Base-by-base conservation (phyloP, 129 eudicot genomes). In the Lactuca saligna region DNA sequence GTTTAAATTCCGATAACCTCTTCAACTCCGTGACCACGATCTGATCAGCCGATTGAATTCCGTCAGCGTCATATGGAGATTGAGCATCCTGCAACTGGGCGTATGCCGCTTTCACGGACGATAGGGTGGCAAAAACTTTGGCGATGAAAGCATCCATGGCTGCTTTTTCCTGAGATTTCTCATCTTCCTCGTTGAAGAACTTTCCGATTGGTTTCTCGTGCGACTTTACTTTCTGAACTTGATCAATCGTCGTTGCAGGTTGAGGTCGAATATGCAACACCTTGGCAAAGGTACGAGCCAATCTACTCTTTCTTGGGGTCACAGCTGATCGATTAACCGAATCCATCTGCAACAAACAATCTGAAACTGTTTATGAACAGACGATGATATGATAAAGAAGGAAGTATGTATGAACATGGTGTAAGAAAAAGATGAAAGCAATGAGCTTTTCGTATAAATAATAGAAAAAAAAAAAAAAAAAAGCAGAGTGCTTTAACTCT, bases 1-100 rank as follows among this genome's bases (percentile, higher is more conserved):
- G 97, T 66, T 89, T 94, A 16, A 89, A 50, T 61, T 89, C 96
- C 0, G 99, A 85, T 74, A 94, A 53, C 4, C 41, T 60, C 70
- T 81, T 87, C 63, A 94, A 48, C 72, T 94, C 97, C 2, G 85
- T 76, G 4, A 89, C 88, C 14, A 94, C 62, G 29, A 74, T 74
- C 48, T 83, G 74, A 71, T 94, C 99, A n/a, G 95, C 83, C 5
- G 87, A 83, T 68, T 89, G 95, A 67, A 94, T 89, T 31, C 85
- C 81, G 42, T 89, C 93, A 8, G 87, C 75, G 67, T 93, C 88
- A 13, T 86, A 89, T 29, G 99, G 99, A 17, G 80, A 78, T 69
- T 93, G 88, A 17, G 97, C 73, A 60, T 63, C 77, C 76, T 93
- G 99, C 76, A 93, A 31, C 57, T 83, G 76, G 1, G 95, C 88